Evolutionary conservation across 176 grass and related monocot species (phyloP).

Genomic region (Lolium rigidum): DNA sequence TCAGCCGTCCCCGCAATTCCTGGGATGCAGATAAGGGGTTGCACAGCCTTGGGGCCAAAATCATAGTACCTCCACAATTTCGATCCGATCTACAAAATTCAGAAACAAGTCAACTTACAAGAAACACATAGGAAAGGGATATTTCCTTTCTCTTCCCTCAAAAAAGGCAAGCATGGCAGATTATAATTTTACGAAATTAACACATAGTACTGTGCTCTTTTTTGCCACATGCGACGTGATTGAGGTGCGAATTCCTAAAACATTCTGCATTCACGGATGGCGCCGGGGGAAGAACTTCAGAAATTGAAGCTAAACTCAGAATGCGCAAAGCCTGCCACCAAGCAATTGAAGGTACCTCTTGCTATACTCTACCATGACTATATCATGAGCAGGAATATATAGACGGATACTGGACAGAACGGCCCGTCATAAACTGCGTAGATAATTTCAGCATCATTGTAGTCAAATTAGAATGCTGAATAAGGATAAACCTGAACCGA

Average conservation of each 20-base stretch:
- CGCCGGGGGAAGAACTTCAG: neutral
- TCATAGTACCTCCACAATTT: conserved; percentile 99
- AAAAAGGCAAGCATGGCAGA: neutral
- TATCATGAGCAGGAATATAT: neutral
- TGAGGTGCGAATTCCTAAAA: neutral
- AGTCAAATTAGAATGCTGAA: neutral
- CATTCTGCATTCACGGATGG: neutral
- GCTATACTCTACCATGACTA: neutral
- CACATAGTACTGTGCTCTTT: neutral
- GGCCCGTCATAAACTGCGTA: neutral
- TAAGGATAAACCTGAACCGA: neutral
- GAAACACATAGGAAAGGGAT: neutral
- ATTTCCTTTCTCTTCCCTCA: neutral
- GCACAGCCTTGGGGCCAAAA: conserved; percentile 92
- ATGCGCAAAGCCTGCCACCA: neutral
- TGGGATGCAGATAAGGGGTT: conserved; percentile 89
- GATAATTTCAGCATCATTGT: neutral
- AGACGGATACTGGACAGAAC: neutral
- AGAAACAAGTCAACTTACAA: conserved; percentile 31
- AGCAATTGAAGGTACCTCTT: neutral
- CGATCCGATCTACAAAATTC: conserved; percentile 72
- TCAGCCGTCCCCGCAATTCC: conserved; percentile 96
- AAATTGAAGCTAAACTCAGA: neutral
- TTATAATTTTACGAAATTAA: conserved; percentile 7
- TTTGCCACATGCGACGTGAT: neutral